phyloP scores from a whole-genome alignment of 2,329 filamentous ascomycete species.

The Zasmidium angulare region DNA sequence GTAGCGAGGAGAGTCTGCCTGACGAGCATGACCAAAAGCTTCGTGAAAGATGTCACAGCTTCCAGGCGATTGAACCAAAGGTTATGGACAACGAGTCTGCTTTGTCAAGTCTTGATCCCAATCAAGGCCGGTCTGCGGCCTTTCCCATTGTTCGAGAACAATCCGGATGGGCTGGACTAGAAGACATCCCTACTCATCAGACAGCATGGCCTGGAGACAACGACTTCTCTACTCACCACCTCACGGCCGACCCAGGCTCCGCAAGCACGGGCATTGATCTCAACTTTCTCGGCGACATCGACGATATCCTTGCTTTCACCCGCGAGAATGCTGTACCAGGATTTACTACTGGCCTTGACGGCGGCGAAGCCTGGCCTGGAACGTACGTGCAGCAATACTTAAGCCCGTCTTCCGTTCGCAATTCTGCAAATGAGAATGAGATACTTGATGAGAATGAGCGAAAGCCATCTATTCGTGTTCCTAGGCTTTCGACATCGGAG shows the following conservation, averaged over 20 bases:
- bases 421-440: not conserved
- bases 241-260: not conserved
- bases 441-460: not conserved
- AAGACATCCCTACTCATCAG: not conserved
- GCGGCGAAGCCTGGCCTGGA: not conserved
- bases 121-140: not conserved
- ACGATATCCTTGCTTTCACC: constrained; percentile 22
- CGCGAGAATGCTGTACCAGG: not conserved
- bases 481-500: constrained; percentile 14
- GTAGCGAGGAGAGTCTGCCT: not conserved
- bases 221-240: not conserved
- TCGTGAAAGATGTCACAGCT: constrained; percentile 2
- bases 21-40: not conserved
- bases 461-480: constrained; percentile 8
- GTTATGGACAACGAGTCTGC: not conserved
- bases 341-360: not conserved
- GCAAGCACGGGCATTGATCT: constrained; percentile 9
- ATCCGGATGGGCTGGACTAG: not conserved
- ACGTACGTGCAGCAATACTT: not conserved
- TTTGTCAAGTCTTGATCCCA: not conserved
- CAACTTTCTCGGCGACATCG: constrained; percentile 18
- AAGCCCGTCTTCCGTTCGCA: not conserved
- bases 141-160: not conserved
- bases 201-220: not conserved
- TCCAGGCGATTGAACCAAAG: not conserved